phyloP scores from a whole-genome alignment of 176 grass and related monocot genomes.

The Bothriochloa decipiens region DNA sequence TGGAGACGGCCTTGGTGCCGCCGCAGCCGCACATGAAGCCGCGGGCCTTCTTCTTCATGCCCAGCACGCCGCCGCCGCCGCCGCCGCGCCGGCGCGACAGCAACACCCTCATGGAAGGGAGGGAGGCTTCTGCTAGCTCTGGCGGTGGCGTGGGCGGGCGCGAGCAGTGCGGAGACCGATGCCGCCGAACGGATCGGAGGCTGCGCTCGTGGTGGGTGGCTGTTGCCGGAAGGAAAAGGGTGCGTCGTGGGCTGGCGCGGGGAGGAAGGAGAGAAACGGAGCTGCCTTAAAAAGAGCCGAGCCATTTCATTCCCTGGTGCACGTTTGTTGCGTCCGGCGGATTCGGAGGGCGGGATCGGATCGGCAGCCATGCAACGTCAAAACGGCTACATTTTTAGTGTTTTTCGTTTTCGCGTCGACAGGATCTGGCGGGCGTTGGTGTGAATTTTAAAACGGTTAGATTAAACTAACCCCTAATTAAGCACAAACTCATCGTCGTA shows the following conservation, averaged over 20 bases:
- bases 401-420: neutral
- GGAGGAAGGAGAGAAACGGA: neutral
- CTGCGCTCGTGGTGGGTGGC: neutral
- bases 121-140: neutral
- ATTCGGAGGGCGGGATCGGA: neutral
- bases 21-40: constrained; percentile 67
- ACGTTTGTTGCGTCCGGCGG: neutral
- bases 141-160: neutral
- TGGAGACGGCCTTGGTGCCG: constrained; percentile 49
- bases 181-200: neutral
- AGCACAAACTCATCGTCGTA: neutral
- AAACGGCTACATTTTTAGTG: constrained; percentile 29
- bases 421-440: constrained; percentile 12
- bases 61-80: constrained; percentile 20
- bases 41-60: constrained; percentile 50
- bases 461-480: neutral
- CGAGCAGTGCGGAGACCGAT: neutral
- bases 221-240: neutral
- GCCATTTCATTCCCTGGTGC: neutral
- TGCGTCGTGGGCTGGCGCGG: neutral
- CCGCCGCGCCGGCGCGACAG: constrained; percentile 20
- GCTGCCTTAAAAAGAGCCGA: constrained; percentile 33
- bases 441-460: constrained; percentile 14
- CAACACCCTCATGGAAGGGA: constrained; percentile 37
- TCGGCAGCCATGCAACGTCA: constrained; percentile 39